These are phyloP conservation scores for Didymellaceae sp. DNA, from an alignment of 2,329 filamentous ascomycete genomes.

Conservation along the genomic window DNA sequence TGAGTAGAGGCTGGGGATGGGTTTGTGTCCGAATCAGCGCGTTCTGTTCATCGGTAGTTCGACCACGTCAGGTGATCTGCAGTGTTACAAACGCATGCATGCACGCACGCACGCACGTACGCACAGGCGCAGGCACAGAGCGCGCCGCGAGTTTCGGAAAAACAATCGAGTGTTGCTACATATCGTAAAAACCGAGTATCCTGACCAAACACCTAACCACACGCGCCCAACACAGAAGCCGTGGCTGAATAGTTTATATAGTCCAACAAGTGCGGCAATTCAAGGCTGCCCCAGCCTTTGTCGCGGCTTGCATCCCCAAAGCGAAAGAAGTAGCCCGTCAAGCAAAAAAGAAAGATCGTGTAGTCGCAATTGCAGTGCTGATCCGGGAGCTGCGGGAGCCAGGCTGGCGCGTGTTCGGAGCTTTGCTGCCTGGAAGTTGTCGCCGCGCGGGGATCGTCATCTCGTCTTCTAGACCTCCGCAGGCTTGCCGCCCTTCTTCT, in stretches of 20 bases:
- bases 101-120: too few species aligned
- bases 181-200: slow-evolving; percentile 31
- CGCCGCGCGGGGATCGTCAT: slow-evolving; percentile 6
- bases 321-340: slow-evolving; percentile 19
- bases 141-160: slow-evolving; percentile 2
- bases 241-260: slow-evolving; percentile 25
- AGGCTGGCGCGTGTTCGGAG: slow-evolving; percentile 4
- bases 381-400: slow-evolving; percentile 1
- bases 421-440: slow-evolving; percentile 8
- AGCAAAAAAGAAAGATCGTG: slow-evolving; percentile 28
- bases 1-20: too few species aligned
- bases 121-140: slow-evolving; percentile 3
- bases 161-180: slow-evolving; percentile 34
- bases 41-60: too few species aligned
- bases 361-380: slow-evolving; percentile 12
- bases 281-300: slow-evolving; percentile 13
- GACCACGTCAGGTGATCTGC: background rate
- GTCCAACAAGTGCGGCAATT: slow-evolving; percentile 15
- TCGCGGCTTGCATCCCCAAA: slow-evolving; percentile 11
- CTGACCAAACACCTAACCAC: slow-evolving; percentile 35
- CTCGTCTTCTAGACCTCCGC: slow-evolving; percentile 33
- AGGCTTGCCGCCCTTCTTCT: slow-evolving; percentile 86
- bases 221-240: slow-evolving; percentile 32
- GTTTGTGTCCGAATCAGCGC: too few species aligned
- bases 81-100: too few species aligned